Evolutionary conservation across 225 moss, liverwort and hornwort species (phyloP).

Genomic region (Thuidium tamariscinum): DNA sequence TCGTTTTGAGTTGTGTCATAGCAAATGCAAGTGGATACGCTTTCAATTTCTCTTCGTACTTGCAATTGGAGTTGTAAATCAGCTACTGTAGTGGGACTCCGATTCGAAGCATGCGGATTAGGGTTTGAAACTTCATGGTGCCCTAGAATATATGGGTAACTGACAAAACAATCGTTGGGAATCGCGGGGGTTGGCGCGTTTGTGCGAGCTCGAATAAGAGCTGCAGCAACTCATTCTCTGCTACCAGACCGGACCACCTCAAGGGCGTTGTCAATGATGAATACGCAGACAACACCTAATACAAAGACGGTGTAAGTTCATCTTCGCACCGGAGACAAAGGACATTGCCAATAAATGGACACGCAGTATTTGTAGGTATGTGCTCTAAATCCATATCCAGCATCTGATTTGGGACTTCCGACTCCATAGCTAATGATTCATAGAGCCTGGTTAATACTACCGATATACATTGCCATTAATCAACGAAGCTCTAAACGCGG

Average conservation of each 20-base stretch:
- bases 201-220: not conserved
- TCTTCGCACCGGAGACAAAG: conserved; percentile 50
- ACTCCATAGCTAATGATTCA: not conserved
- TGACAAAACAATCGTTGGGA: not conserved
- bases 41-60: not conserved
- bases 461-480: not conserved
- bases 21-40: not conserved
- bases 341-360: conserved; percentile 45
- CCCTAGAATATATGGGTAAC: not conserved
- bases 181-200: not conserved
- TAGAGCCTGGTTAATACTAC: not conserved
- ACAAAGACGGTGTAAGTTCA: conserved; percentile 50
- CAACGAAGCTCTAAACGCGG: not conserved
- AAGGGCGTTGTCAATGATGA: not conserved
- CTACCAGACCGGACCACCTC: not conserved
- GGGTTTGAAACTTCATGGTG: not conserved
- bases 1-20: not conserved
- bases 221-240: not conserved
- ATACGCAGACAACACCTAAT: not conserved
- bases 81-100: not conserved
- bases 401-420: not conserved
- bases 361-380: not conserved
- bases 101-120: not conserved
- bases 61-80: not conserved
- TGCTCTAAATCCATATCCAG: not conserved